A percentile compares a stretch with the other conserved stretches of the same genome.
These are phyloP conservation scores for Licmophora abbreviata DNA, from an alignment of 108 stramenopile genomes.

Conservation along the genomic window DNA sequence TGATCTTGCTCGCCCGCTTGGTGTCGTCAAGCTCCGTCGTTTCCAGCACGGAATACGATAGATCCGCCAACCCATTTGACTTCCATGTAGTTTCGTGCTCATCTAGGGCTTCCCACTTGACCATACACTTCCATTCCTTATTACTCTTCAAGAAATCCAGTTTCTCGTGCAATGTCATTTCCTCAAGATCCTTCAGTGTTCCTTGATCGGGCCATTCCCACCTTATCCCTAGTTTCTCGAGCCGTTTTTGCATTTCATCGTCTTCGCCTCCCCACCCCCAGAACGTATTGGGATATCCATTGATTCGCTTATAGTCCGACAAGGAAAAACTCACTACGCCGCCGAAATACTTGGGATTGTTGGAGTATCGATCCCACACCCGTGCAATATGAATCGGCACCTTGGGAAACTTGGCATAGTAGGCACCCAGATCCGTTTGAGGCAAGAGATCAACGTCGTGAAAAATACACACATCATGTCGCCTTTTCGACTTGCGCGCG, in stretches of 20 bases:
- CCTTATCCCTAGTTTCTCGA: slow-evolving; percentile 50
- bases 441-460: slow-evolving; percentile 99
- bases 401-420: slow-evolving; percentile 76
- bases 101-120: slow-evolving; percentile 92
- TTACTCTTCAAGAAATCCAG: slow-evolving; percentile 58
- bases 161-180: slow-evolving; percentile 70
- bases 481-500: slow-evolving; percentile 51
- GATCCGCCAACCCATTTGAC: slow-evolving; percentile 82
- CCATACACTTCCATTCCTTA: slow-evolving; percentile 94
- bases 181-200: slow-evolving; percentile 65
- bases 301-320: slow-evolving; percentile 83
- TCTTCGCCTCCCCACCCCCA: slow-evolving; percentile 99
- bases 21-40: slow-evolving; percentile 31
- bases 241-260: slow-evolving; percentile 93
- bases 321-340: slow-evolving; percentile 88
- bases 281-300: slow-evolving; percentile 90
- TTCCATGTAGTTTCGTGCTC: slow-evolving; percentile 91
- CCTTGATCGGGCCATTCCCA: slow-evolving; percentile 58
- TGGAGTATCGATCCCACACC: slow-evolving; percentile 95
- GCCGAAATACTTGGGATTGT: slow-evolving; percentile 96
- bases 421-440: slow-evolving; percentile 49
- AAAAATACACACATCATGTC: slow-evolving; percentile 87
- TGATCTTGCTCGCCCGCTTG: slow-evolving; percentile 67
- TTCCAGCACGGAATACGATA: slow-evolving; percentile 64
- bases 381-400: slow-evolving; percentile 92